phyloP scores from a whole-genome alignment of 2,329 filamentous ascomycete species.

The Fusarium sp. region DNA sequence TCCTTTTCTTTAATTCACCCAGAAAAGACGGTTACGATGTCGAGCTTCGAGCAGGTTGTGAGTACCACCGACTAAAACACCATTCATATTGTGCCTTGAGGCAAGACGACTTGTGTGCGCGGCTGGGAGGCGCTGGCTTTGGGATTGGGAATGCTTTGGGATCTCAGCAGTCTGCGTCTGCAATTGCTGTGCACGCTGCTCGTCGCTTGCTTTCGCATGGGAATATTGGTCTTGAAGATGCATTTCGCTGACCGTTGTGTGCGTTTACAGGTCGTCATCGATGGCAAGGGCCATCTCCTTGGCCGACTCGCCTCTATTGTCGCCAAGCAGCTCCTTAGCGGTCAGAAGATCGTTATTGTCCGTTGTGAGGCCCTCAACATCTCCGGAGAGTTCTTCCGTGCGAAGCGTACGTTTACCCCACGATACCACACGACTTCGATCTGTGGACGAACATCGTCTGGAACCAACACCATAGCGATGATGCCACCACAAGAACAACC shows the following conservation, averaged over 20 bases:
- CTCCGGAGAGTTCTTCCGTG: constrained; percentile 99
- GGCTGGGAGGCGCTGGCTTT: constrained; percentile 30
- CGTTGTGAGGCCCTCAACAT: constrained; percentile 99
- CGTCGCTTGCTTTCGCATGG: constrained; percentile 30
- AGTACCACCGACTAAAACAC: constrained; percentile 58
- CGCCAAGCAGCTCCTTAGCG: constrained; percentile 98
- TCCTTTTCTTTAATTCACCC: constrained; percentile 48
- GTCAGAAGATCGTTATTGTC: constrained; percentile 99
- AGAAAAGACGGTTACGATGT: constrained; percentile 66
- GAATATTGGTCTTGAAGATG: constrained; percentile 38
- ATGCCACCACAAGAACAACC: constrained; percentile 15
- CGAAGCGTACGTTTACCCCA: constrained; percentile 87
- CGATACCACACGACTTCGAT: constrained; percentile 32
- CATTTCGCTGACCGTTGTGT: constrained; percentile 44
- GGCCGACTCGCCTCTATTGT: constrained; percentile 98
- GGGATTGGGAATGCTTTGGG: constrained; percentile 35
- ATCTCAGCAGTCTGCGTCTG: constrained; percentile 14
- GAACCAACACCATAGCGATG: constrained; percentile 32
- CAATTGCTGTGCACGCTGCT: constrained; percentile 24
- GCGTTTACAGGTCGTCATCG: constrained; percentile 85
- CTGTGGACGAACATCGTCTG: constrained; percentile 38
- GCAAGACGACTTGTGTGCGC: constrained; percentile 33
- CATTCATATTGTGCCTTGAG: constrained; percentile 36
- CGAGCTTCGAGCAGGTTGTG: constrained; percentile 78
- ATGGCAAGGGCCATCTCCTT: constrained; percentile 99